A percentile compares a stretch with the other conserved stretches of the same genome.
These are phyloP conservation scores for Plasmodium knowlesi DNA, from an alignment of 169 alveolate genomes.

Conservation along the genomic window DNA sequence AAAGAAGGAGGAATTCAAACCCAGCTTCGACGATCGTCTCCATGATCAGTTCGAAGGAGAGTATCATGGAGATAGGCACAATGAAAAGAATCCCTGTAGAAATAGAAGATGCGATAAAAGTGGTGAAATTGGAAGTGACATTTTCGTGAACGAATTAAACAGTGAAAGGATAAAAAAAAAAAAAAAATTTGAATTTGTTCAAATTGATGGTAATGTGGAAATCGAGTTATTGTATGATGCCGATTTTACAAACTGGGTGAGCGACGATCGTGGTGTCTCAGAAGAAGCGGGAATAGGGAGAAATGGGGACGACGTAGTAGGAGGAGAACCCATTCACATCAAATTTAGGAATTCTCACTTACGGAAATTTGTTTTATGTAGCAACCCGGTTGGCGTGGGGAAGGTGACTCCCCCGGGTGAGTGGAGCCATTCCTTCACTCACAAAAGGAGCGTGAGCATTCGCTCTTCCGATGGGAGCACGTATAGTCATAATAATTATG, in stretches of 20 bases:
- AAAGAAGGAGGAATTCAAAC: background rate
- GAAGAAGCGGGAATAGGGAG: background rate
- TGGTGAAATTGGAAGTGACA: slow-evolving; percentile 22
- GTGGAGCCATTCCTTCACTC: background rate
- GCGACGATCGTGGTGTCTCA: background rate
- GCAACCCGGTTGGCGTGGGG: background rate
- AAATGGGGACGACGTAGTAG: background rate
- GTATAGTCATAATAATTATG: background rate
- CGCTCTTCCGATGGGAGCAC: background rate
- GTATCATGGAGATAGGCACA: background rate
- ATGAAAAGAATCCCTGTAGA: background rate
- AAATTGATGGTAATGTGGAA: background rate
- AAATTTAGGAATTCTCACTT: slow-evolving; percentile 17
- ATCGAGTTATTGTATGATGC: slow-evolving; percentile 36
- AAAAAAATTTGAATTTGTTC: slow-evolving; percentile 1
- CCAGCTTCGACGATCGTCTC: background rate
- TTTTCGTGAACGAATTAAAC: background rate
- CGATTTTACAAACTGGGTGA: slow-evolving; percentile 16
- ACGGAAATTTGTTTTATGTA: slow-evolving; percentile 27
- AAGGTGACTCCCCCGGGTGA: background rate
- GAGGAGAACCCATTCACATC: background rate
- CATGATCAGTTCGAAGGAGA: background rate
- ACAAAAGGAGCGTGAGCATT: background rate
- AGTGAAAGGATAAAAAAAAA: background rate
- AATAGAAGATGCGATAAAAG: background rate